These are phyloP conservation scores for Camelina sativa DNA, from an alignment of 345 rosid species.

Conservation along the genomic window DNA sequence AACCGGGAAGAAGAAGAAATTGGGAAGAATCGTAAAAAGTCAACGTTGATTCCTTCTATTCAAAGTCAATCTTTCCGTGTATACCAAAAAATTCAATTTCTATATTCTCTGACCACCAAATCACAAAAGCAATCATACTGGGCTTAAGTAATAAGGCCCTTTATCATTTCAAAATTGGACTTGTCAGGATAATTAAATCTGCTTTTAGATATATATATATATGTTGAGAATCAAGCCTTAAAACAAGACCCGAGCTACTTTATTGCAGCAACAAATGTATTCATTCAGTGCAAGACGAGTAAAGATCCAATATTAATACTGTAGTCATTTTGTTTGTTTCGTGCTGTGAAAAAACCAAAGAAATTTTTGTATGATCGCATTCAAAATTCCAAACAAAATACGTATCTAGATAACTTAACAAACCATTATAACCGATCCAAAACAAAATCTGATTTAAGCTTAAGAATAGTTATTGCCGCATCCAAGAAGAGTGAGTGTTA, in stretches of 20 bases:
- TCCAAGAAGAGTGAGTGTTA: neutral
- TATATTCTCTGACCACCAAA: neutral
- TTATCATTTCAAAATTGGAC: too few relatives aligned
- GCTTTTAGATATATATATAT: too few relatives aligned
- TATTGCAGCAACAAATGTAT: too few relatives aligned
- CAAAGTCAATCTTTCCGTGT: slow-evolving; percentile 11
- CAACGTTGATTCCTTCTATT: neutral
- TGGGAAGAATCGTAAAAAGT: neutral
- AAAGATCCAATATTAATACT: neutral
- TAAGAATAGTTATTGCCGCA: neutral
- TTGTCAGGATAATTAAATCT: too few relatives aligned
- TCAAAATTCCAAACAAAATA: neutral
- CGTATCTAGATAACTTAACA: neutral
- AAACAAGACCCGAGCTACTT: too few relatives aligned
- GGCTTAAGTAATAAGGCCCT: neutral
- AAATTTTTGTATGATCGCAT: neutral
- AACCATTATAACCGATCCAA: neutral
- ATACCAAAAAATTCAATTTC: neutral
- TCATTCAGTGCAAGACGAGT: too few relatives aligned
- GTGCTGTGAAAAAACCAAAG: neutral
- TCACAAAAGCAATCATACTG: neutral
- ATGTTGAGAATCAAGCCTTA: too few relatives aligned
- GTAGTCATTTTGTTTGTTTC: neutral
- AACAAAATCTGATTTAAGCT: neutral
- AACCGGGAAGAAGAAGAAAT: slow-evolving; percentile 1